Evolutionary conservation across 768 basidiomycete genomes (phyloP), one percentile per base, ranked within the genome.

Genomic region (Clathrus columnatus): DNA sequence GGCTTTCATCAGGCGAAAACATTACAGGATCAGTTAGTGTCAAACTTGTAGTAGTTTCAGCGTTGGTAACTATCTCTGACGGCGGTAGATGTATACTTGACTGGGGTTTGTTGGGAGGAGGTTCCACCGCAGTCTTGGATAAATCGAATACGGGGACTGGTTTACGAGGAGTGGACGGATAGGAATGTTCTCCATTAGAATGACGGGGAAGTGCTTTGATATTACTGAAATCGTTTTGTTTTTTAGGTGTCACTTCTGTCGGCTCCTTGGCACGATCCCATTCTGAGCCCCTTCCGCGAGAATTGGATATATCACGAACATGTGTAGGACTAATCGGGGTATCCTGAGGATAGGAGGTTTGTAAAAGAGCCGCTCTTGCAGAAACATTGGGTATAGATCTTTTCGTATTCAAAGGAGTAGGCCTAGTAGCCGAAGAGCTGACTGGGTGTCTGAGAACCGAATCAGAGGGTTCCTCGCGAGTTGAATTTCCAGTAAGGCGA

Each of bases 221-320:
- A n/a, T 8, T 18, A 45, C 23, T 27, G 16, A 14, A n/a, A 36
- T 45, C 26, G 36, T 20, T 26, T 53, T 24, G 21, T 23, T 24
- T 53, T 43, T 21, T 53, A 27, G 17, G 8, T 17, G 16, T 30
- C 62, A 62, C 27, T 55, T 46, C 17, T 61, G 50, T 20, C n/a
- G 61, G 58, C 8, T 61, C 47, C 28, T 42, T 57, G 14, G 59
- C 46, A 27, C 51, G 57, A 47, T 67, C 68, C 68, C 68, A 69
- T 6, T 61, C 57, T 20, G 69, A 61, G 23, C 62, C 60, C 7
- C 63, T 63, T 30, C 62, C 69, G 20, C 72, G 69, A n/a, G 50
- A 48, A 30, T 60, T 52, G 14, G 69, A 69, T 56, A 62, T 63
- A 63, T 50, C 68, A 67, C 17, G 65, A 61, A 55, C 62, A 69